Evolutionary conservation across 2,329 filamentous ascomycete genomes (phyloP), one percentile per base, ranked within the genome.

Genomic region (Cladophialophora chaetospira): DNA sequence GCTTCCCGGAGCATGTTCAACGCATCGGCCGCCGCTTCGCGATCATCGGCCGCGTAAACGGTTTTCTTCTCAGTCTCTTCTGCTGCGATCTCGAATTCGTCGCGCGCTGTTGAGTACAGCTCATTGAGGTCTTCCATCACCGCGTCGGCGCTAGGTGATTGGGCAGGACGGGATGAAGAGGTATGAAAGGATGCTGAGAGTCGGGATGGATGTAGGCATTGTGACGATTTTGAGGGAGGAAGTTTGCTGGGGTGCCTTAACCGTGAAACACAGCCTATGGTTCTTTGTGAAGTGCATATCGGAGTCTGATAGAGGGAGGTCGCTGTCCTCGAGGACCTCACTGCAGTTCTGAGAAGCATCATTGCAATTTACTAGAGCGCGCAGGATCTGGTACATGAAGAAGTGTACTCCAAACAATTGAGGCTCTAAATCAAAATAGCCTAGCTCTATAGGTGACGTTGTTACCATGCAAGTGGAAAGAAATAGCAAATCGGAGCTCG

Each of bases 11-110:
- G 70, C 60, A 71, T 74, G 36, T 74, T 73, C 53, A 84, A 63
- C 62, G 81, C 81, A 65, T 81, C 79, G 9, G 77, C 66, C 28
- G 81, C 80, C 21, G 80, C 80, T 15, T 74, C 76, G 3, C 81
- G 71, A 59, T 83, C 80, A 23, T 79, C 79, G 15, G 76, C 72
- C 1, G 81, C 81, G 67, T 83, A 83, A 28, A 81, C 76, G 9
- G 79, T 79, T 55, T 78, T 77, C 69, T 80, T 81, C 66, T 69
- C 74, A 68, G 76, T 72, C 67, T 77, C 57, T 72, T 73, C 65
- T 71, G 75, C 57, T 68, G 77, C 72, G 70, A 76, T 61, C 71
- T 72, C 59, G 72, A 78, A 52, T 53, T 67, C 65, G 49, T 67
- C 65, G 43, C 57, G 63, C 4, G 65, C 65, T 2, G 64, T 67